These are phyloP conservation scores for Tephrocybe sp. DNA, from an alignment of 768 basidiomycete species.

Conservation along the genomic window DNA sequence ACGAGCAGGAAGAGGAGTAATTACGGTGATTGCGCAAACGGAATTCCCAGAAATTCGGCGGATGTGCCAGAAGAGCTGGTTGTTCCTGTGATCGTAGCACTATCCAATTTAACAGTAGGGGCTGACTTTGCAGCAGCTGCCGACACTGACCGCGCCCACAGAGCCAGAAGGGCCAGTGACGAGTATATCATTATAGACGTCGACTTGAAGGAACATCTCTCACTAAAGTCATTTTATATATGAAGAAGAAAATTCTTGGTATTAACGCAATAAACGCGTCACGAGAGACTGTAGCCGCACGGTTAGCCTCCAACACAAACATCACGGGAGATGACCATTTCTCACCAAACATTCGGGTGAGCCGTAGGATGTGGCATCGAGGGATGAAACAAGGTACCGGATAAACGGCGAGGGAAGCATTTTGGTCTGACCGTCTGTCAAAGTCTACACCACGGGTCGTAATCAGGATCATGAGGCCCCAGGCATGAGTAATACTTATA, in stretches of 20 bases:
- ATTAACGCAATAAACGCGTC: background rate
- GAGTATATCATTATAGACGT: constrained; percentile 1
- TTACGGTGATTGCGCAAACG: constrained; percentile 49
- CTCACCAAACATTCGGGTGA: constrained; percentile 3
- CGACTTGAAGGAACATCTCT: background rate
- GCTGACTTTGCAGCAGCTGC: constrained; percentile 4
- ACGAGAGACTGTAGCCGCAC: constrained; percentile 4
- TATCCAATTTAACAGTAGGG: constrained; percentile 38
- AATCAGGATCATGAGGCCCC: too few relatives aligned
- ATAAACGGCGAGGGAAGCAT: background rate
- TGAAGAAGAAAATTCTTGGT: background rate
- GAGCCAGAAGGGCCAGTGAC: background rate
- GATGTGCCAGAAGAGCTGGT: constrained; percentile 24
- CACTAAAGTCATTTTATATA: background rate
- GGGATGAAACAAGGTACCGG: background rate
- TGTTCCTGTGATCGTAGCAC: constrained; percentile 40
- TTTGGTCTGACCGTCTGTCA: background rate
- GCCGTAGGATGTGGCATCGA: background rate
- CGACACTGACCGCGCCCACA: constrained; percentile 4
- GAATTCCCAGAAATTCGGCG: constrained; percentile 45
- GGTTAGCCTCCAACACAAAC: background rate
- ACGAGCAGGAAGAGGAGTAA: constrained; percentile 14
- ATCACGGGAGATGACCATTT: constrained; percentile 6
- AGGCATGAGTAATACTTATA: too few relatives aligned
- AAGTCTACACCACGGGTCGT: background rate